phyloP scores from a whole-genome alignment of 2,329 filamentous ascomycete genomes.

The Alternaria atra region DNA sequence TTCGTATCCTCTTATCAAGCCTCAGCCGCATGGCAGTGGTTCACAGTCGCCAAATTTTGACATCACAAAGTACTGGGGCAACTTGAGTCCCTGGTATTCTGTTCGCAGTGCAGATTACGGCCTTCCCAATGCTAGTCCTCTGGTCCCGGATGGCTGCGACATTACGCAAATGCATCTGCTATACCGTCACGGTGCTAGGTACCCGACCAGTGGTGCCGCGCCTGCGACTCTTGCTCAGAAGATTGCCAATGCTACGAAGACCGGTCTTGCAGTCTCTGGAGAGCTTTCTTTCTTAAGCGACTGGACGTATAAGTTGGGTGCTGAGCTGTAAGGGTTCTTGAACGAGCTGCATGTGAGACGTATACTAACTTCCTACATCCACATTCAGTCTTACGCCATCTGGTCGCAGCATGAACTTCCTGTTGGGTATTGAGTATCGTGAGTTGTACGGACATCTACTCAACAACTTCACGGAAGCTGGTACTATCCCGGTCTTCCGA shows the following conservation, averaged over 20 bases:
- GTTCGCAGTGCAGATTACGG: constrained; percentile 41
- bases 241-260: constrained; percentile 38
- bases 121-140: constrained; percentile 35
- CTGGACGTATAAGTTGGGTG: constrained; percentile 44
- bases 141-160: constrained; percentile 37
- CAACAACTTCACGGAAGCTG: constrained; percentile 54
- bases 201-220: constrained; percentile 39
- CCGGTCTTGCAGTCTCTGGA: constrained; percentile 33
- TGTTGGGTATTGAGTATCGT: constrained; percentile 53
- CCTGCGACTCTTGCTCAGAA: constrained; percentile 38
- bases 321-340: constrained; percentile 25
- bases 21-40: constrained; percentile 32
- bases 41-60: constrained; percentile 32
- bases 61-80: constrained; percentile 44
- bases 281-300: constrained; percentile 37
- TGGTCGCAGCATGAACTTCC: constrained; percentile 51
- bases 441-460: constrained; percentile 55
- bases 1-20: constrained; percentile 34
- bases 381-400: constrained; percentile 32
- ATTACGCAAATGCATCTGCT: constrained; percentile 41
- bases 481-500: constrained; percentile 52
- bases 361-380: too few species aligned
- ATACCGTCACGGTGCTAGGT: constrained; percentile 44
- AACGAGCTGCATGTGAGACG: too few species aligned
- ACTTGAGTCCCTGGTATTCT: constrained; percentile 43